phyloP scores from a whole-genome alignment of 1,284 basidiomycete genomes.

The Ustilago lituana region DNA sequence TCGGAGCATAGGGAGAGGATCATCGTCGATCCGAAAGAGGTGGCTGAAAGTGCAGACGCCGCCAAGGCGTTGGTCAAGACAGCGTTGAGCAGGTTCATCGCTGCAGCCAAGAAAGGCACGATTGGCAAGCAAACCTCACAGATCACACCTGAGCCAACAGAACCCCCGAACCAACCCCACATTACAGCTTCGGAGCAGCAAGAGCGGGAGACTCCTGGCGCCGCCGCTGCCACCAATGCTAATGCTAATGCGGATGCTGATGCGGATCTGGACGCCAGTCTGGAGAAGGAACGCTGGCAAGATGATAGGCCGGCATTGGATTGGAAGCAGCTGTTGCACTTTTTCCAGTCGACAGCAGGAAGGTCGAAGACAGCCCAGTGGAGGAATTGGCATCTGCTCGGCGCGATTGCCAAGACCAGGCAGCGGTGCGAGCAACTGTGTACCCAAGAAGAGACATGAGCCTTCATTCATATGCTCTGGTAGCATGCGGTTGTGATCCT shows the following conservation, averaged over 20 bases:
- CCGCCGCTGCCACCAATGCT: not conserved
- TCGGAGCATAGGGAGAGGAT: conserved; percentile 16
- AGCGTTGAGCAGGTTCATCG: conserved; percentile 11
- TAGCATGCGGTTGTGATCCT: not conserved
- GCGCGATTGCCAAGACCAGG: conserved; percentile 19
- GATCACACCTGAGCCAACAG: no score
- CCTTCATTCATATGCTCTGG: no score
- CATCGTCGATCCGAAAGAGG: conserved; percentile 20
- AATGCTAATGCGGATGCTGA: conserved; percentile 4
- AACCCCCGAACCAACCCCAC: not conserved
- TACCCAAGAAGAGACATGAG: conserved; percentile 2
- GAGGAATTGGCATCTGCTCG: conserved; percentile 38
- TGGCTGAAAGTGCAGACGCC: conserved; percentile 22
- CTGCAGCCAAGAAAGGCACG: conserved; percentile 14
- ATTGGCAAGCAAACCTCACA: conserved; percentile 4
- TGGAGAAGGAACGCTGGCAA: conserved; percentile 13
- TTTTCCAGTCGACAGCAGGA: conserved; percentile 19
- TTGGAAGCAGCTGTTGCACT: conserved; percentile 18
- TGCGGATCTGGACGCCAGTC: conserved; percentile 11
- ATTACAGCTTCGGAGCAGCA: no score
- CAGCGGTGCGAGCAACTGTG: conserved; percentile 27
- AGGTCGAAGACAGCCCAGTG: conserved; percentile 22
- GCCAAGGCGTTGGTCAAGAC: conserved; percentile 24
- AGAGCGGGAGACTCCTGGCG: not conserved
- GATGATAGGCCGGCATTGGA: conserved; percentile 2